Conservation (phyloP, 805 yeast genomes). For the Ascoidea rubescens region DNA sequence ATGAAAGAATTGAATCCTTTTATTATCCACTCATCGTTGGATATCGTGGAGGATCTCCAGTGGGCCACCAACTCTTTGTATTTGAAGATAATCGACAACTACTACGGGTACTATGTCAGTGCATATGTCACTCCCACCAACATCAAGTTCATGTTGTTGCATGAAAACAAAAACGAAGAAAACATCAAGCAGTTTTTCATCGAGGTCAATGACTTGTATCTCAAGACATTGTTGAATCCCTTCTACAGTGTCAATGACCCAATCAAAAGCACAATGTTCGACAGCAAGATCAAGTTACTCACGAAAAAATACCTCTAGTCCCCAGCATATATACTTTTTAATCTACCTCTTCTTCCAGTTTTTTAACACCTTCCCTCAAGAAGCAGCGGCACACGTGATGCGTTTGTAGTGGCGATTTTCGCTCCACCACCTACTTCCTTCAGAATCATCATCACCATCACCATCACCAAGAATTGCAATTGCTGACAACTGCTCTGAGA, state of each 20-base stretch:
- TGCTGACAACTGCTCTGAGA: too few species aligned
- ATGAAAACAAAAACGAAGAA: slow-evolving; percentile 43
- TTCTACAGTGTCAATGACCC: slow-evolving; percentile 70
- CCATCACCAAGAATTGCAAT: too few species aligned
- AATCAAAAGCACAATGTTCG: slow-evolving; percentile 62
- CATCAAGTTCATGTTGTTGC: slow-evolving; percentile 62
- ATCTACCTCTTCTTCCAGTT: too few species aligned
- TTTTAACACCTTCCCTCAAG: too few species aligned
- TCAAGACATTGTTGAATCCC: slow-evolving; percentile 74
- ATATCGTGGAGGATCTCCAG: slow-evolving; percentile 81
- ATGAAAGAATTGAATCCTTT: slow-evolving; percentile 77
- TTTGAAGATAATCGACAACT: slow-evolving; percentile 70
- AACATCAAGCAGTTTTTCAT: slow-evolving; percentile 69
- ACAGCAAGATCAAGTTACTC: slow-evolving; percentile 50
- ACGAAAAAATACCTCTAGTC: slow-evolving; percentile 61
- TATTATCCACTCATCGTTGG: slow-evolving; percentile 77
- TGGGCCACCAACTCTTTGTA: slow-evolving; percentile 59
- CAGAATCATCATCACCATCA: too few species aligned
- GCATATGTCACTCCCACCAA: slow-evolving; percentile 85
- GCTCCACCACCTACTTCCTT: too few species aligned
- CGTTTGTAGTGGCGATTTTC: too few species aligned
- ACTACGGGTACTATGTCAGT: slow-evolving; percentile 70
- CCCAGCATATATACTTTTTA: too few species aligned
- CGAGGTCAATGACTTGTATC: slow-evolving; percentile 80
- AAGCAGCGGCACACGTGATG: too few species aligned